These are phyloP conservation scores for Cucumis melo DNA, from an alignment of 306 rosid species.

Conservation along the genomic window DNA sequence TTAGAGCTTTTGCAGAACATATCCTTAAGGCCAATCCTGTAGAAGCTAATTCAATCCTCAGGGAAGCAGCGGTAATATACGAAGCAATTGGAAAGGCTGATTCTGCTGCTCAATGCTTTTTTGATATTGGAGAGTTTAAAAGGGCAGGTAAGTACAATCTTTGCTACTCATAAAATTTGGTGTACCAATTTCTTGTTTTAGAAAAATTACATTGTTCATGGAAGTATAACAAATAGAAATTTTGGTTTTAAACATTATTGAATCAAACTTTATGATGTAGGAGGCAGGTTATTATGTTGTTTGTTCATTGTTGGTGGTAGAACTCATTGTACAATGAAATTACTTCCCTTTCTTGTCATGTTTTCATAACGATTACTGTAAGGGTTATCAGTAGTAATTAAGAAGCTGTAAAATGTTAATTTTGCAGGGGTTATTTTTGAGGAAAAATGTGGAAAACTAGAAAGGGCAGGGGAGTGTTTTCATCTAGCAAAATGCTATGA, in stretches of 20 bases:
- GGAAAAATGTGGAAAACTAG: conserved; percentile 36
- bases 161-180: not conserved
- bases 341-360: not conserved
- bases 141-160: conserved; percentile 40
- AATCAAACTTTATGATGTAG: not conserved
- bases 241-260: not conserved
- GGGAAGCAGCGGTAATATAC: conserved; percentile 65
- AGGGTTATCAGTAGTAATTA: not conserved
- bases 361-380: not conserved
- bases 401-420: not conserved
- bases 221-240: not conserved
- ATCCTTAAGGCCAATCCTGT: conserved; percentile 27
- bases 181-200: not conserved
- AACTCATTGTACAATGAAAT: not conserved
- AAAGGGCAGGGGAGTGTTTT: conserved; percentile 63
- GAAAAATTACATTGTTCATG: not conserved
- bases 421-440: conserved; percentile 39
- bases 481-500: conserved; percentile 31
- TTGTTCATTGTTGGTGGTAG: not conserved
- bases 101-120: conserved; percentile 53
- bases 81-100: conserved; percentile 50
- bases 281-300: not conserved
- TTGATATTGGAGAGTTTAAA: conserved; percentile 50
- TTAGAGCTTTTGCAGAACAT: conserved; percentile 35
- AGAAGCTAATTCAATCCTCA: conserved; percentile 39